These are phyloP conservation scores for Polyporus arcularius DNA, from an alignment of 768 basidiomycete genomes.

Conservation along the genomic window DNA sequence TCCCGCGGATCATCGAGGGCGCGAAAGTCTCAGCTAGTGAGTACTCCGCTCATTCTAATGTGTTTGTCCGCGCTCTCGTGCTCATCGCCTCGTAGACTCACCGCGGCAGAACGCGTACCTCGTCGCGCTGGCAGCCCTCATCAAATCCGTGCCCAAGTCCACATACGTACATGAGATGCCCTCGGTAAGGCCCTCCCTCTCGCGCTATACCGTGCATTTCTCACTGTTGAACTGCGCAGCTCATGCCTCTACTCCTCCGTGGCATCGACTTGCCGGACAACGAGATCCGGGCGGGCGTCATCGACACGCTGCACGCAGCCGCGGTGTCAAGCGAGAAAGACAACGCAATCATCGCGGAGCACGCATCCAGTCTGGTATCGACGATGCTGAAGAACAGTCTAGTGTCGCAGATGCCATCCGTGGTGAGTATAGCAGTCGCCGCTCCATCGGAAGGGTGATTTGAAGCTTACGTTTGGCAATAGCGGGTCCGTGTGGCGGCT, in stretches of 20 bases:
- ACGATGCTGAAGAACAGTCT: conserved; percentile 70
- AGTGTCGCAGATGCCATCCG: conserved; percentile 50
- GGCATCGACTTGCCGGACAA: conserved; percentile 78
- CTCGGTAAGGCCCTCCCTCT: conserved; percentile 35
- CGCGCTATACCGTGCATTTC: not conserved
- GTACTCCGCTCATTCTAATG: not conserved
- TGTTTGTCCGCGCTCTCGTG: not conserved
- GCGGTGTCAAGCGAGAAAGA: conserved; percentile 54
- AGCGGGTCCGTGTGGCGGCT: conserved; percentile 79
- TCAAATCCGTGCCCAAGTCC: conserved; percentile 77
- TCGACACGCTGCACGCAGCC: conserved; percentile 74
- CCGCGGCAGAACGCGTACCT: conserved; percentile 68
- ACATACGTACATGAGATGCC: conserved; percentile 72
- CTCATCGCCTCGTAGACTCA: conserved; percentile 39
- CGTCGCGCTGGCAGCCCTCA: conserved; percentile 79
- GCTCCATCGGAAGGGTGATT: not conserved
- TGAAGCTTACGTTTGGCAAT: not conserved
- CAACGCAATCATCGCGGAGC: conserved; percentile 52
- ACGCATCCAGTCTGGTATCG: conserved; percentile 70
- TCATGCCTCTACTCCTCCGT: conserved; percentile 86
- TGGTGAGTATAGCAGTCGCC: conserved; percentile 42
- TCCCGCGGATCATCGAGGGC: conserved; percentile 75
- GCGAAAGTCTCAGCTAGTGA: conserved; percentile 45
- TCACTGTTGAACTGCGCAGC: conserved; percentile 42
- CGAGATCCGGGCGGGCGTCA: conserved; percentile 74